These are phyloP conservation scores for Mortierella sp. DNA, from an alignment of 371 early-diverging fungal genomes.

Conservation along the genomic window DNA sequence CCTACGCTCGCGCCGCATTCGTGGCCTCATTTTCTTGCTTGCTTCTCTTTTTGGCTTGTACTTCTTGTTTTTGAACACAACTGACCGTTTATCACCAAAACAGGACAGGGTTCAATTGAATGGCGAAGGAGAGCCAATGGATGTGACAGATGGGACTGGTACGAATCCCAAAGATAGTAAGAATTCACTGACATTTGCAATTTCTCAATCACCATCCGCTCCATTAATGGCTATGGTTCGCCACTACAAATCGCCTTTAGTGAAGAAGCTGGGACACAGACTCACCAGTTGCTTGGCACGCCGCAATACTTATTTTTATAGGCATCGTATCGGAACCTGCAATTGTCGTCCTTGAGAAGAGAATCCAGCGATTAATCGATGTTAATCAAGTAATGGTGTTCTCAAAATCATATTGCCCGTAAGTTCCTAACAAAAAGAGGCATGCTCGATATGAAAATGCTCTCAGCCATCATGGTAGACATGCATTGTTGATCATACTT, in stretches of 20 bases:
- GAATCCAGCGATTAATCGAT: constrained; percentile 41
- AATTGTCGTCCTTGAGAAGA: constrained; percentile 14
- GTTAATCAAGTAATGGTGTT: constrained; percentile 45
- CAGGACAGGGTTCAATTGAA: constrained; percentile 13
- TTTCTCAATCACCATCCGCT: too few relatives aligned
- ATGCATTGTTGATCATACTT: too few relatives aligned
- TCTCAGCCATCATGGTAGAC: neutral
- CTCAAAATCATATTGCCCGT: constrained; percentile 54
- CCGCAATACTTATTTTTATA: neutral
- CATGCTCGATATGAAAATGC: neutral
- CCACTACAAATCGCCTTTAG: too few relatives aligned
- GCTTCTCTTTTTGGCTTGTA: constrained; percentile 24
- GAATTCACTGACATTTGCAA: too few relatives aligned
- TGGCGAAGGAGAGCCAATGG: constrained; percentile 43
- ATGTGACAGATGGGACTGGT: constrained; percentile 9
- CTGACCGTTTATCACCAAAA: constrained; percentile 1
- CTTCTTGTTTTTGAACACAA: constrained; percentile 22
- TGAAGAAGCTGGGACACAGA: too few relatives aligned
- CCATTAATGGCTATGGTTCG: too few relatives aligned
- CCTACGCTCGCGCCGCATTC: constrained; percentile 43
- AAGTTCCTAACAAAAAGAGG: neutral
- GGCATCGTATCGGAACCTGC: constrained; percentile 2
- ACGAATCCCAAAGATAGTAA: neutral
- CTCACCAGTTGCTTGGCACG: too few relatives aligned
- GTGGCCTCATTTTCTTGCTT: constrained; percentile 20